Conservation (phyloP, 371 early-diverging fungal species). For the Gilbertella persicaria region DNA sequence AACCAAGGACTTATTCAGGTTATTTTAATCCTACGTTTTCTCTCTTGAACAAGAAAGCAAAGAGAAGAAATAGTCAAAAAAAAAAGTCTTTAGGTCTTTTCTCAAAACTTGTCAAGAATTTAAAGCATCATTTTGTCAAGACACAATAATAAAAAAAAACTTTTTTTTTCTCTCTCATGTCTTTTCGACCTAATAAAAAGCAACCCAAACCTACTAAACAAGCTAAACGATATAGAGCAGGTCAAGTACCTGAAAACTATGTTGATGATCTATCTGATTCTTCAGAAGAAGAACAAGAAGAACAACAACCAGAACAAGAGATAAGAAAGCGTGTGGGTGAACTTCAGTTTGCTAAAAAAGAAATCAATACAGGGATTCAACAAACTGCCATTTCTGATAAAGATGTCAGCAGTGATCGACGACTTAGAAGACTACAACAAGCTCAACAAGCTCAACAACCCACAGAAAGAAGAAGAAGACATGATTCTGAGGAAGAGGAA, state of each 20-base stretch:
- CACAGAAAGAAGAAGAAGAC: slow-evolving; percentile 46
- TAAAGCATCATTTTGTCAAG: too few species aligned
- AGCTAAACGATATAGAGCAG: slow-evolving; percentile 63
- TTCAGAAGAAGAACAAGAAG: slow-evolving; percentile 30
- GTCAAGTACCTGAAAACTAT: slow-evolving; percentile 62
- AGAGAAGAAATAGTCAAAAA: too few species aligned
- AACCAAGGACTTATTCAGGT: too few species aligned
- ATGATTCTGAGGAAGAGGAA: slow-evolving; percentile 28
- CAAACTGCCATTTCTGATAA: slow-evolving; percentile 44
- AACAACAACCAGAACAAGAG: slow-evolving; percentile 11
- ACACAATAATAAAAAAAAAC: not conserved
- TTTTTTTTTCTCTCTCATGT: slow-evolving; percentile 13
- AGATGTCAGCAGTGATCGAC: slow-evolving; percentile 45
- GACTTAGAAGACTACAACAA: slow-evolving; percentile 46
- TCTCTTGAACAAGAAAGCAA: too few species aligned
- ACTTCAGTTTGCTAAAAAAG: slow-evolving; percentile 48
- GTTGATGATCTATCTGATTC: slow-evolving; percentile 57
- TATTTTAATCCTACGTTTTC: too few species aligned
- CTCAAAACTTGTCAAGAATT: too few species aligned
- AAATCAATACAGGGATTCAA: slow-evolving; percentile 47
- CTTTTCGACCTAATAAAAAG: slow-evolving; percentile 10
- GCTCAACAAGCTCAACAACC: slow-evolving; percentile 30
- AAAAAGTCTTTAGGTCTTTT: too few species aligned
- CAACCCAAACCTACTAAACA: slow-evolving; percentile 46
- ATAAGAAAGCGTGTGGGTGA: slow-evolving; percentile 1